Evolutionary conservation across 2,329 filamentous ascomycete genomes (phyloP), one percentile per base, ranked within the genome.

Genomic region (Tolypocladium paradoxum): DNA sequence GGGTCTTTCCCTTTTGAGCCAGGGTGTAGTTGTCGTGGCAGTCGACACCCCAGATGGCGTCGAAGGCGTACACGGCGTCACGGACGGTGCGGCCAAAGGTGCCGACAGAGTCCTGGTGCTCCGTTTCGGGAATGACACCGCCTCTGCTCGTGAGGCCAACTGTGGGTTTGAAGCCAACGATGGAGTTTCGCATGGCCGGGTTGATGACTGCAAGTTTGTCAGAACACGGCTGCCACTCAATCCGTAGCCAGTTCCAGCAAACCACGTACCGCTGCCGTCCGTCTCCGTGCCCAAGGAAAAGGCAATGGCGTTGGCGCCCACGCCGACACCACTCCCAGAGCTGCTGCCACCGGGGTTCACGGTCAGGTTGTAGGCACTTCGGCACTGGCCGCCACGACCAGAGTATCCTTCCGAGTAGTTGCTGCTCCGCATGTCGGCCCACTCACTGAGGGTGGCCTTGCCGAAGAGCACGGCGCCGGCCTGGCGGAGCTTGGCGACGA

Each of bases 111-210:
- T 90, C 87, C 60, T 87, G 83, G 60, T 87, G 80, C 53, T 78
- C 70, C 12, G 76, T 79, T 61, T 86, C 84, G 0, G 87, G 87
- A 35, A 90, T 76, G 31, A 84, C 76, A 20, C 76, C 81, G 22
- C 70, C 74, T 18, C 84, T 73, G 9, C 85, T 88, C 0, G 84
- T 88, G 50, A 88, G 66, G 0, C 87, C 87, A 6, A 90, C 83
- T 1, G 85, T 90, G 1, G 87, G 85, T 68, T 90, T 90, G 65
- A 90, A 78, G 3, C 87, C 87, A 2, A 90, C 84, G 2, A 90
- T 64, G 2, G 75, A 77, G 62, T 87, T 88, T 5, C 84, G 73
- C 64, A 85, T 79, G 1, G 87, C 85, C 0, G 87, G 87, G 63
- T 81, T 84, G 62, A 89, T 88, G 18, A 90, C 76, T 71, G 27